These are phyloP conservation scores for Coemansia sp. DNA, from an alignment of 192 early-diverging fungal species.

Conservation along the genomic window DNA sequence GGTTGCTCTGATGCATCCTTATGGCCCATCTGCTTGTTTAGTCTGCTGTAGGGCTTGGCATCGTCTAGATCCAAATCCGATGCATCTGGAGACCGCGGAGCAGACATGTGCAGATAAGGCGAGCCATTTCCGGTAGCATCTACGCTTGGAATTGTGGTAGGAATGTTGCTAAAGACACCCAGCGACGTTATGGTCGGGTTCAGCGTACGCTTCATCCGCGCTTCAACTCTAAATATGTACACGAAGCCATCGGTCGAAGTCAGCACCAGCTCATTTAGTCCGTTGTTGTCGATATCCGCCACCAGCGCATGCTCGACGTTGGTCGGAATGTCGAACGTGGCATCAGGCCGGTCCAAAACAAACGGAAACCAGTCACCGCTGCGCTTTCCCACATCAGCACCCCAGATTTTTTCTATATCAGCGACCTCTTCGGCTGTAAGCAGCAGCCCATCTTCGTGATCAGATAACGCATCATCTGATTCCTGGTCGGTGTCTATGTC, in stretches of 20 bases:
- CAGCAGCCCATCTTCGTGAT: conserved; percentile 16
- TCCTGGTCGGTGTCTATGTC: conserved; percentile 37
- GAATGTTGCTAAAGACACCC: conserved; percentile 39
- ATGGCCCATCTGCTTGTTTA: background rate
- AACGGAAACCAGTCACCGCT: conserved; percentile 55
- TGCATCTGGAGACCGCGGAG: conserved; percentile 46
- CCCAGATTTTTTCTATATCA: conserved; percentile 54
- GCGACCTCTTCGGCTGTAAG: conserved; percentile 39
- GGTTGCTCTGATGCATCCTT: background rate
- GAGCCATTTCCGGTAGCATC: conserved; percentile 47
- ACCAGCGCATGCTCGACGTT: conserved; percentile 55
- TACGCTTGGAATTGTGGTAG: conserved; percentile 40
- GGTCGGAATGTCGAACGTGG: conserved; percentile 48
- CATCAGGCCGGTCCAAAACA: conserved; percentile 45
- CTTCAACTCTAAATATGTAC: conserved; percentile 50
- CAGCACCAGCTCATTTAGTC: conserved; percentile 54
- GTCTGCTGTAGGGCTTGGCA: background rate
- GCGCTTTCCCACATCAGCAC: conserved; percentile 47
- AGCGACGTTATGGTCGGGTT: conserved; percentile 38
- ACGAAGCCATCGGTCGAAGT: conserved; percentile 54
- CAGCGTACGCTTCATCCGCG: conserved; percentile 36
- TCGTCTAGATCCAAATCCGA: conserved; percentile 39
- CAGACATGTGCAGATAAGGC: conserved; percentile 52
- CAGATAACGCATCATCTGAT: conserved; percentile 27
- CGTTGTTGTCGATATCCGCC: conserved; percentile 50